These are phyloP conservation scores for Vigna unguiculata DNA, from an alignment of 306 rosid genomes.

Conservation along the genomic window DNA sequence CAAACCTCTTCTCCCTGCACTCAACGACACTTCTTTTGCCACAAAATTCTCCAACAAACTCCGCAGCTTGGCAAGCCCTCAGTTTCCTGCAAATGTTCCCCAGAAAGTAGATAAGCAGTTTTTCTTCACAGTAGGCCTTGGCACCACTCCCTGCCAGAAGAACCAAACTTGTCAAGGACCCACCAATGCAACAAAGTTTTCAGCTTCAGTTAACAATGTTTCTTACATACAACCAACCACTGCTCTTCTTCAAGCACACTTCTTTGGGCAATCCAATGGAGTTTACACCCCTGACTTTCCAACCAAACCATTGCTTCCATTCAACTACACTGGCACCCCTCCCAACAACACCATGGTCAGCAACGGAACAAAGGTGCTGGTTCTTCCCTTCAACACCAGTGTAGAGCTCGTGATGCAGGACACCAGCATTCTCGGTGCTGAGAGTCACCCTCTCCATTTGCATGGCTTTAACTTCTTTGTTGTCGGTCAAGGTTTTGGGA, in stretches of 20 bases:
- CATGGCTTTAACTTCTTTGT: slow-evolving; percentile 80
- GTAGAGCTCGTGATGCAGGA: slow-evolving; percentile 73
- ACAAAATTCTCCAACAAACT: slow-evolving; percentile 57
- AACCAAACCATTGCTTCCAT: slow-evolving; percentile 47
- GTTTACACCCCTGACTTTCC: slow-evolving; percentile 61
- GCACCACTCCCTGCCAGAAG: slow-evolving; percentile 59
- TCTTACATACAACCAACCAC: slow-evolving; percentile 60
- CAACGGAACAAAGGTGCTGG: slow-evolving; percentile 66
- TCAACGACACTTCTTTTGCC: slow-evolving; percentile 78
- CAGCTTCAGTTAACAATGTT: slow-evolving; percentile 73
- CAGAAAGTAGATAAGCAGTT: slow-evolving; percentile 60
- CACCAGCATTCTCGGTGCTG: slow-evolving; percentile 65
- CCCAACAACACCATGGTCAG: slow-evolving; percentile 69
- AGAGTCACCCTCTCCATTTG: slow-evolving; percentile 73
- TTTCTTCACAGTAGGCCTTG: slow-evolving; percentile 75
- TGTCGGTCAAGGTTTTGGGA: slow-evolving; percentile 78
- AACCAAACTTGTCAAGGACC: slow-evolving; percentile 75
- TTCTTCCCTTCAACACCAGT: slow-evolving; percentile 63
- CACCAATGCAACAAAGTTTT: slow-evolving; percentile 69
- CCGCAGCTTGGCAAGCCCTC: slow-evolving; percentile 57
- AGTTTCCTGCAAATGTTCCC: slow-evolving; percentile 70
- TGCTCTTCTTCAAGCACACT: slow-evolving; percentile 72
- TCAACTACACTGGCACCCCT: slow-evolving; percentile 67
- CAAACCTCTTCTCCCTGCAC: slow-evolving; percentile 59
- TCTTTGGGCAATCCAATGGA: slow-evolving; percentile 55